Evolutionary conservation across 2,329 filamentous ascomycete species (phyloP), one percentile per base, ranked within the genome.

Genomic region (Dactylellina drechsleri): DNA sequence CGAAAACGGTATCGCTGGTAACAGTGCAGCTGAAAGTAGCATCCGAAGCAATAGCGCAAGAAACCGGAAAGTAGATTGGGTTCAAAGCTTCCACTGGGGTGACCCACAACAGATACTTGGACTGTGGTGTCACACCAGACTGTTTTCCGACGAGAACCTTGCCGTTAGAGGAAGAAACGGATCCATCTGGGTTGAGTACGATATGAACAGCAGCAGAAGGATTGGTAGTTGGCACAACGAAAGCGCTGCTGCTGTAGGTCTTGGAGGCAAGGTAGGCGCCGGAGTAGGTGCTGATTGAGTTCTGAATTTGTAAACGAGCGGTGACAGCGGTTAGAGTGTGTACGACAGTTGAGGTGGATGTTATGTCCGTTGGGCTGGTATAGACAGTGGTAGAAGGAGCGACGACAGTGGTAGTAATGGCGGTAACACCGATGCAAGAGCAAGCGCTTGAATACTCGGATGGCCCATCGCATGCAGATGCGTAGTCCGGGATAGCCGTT

Each of bases 401-500:
- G 4, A 56, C 50, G 8, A 70, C 76, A 6, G 78, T 79, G 45
- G 60, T 77, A 6, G 78, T 79, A 50, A 18, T 62, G 12, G 72
- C 70, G 4, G 54, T 45, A n/a, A 79, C 74, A 13, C 79, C 79
- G 47, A 79, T 53, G 68, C 79, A 80, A 4, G 72, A 77, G 77
- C 79, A 80, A 15, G 79, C 79, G 23, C 78, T 79, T 23, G 77
- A 76, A 58, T 79, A 80, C 41, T 66, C 59, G n/a, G 65, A 70
- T 20, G 70, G 50, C 28, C 72, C 71, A 40, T 68, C 75, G 68
- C 79, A 80, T 13, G 78, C 76, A 4, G 78, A 76, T 2, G 79
- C 79, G 52, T 79, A 79, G 1, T 60, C 64, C 4, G 79, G 79
- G 47, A 79, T 72, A 41, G 49, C 64, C 18, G 64, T 50, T 23